Percentiles rank a stretch among this genome's conserved stretches.
These are phyloP conservation scores for Pseudogymnoascus sp. DNA, from an alignment of 2,329 filamentous ascomycete species.

Conservation along the genomic window DNA sequence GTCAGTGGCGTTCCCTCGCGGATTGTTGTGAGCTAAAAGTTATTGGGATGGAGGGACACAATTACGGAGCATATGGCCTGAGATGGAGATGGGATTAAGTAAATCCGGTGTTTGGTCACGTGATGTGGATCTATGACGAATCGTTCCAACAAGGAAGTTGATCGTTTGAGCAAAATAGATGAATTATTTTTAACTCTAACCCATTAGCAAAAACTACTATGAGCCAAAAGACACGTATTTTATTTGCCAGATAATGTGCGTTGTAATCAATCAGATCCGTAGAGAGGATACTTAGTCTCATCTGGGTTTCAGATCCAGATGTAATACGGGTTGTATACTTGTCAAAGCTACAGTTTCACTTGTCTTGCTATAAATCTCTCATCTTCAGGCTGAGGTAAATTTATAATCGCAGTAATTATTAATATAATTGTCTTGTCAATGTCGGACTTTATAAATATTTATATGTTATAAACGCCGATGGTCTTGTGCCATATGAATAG, in stretches of 20 bases:
- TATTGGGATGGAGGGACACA: slow-evolving; percentile 5
- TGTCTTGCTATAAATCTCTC: background rate
- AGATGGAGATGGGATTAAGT: slow-evolving; percentile 4
- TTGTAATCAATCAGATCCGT: background rate
- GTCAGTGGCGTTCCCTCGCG: background rate
- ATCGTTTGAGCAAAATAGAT: background rate
- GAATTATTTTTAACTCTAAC: background rate
- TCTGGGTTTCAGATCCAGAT: background rate
- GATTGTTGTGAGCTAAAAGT: slow-evolving; percentile 9
- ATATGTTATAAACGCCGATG: background rate
- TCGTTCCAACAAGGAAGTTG: background rate
- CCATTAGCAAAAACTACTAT: background rate
- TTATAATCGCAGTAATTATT: background rate
- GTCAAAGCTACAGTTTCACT: slow-evolving; percentile 2
- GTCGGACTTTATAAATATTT: background rate
- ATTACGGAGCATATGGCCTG: slow-evolving; percentile 4
- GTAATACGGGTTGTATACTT: background rate
- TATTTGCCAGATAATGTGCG: background rate
- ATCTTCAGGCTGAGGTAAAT: too few species aligned
- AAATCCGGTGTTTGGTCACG: background rate
- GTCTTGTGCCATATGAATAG: background rate
- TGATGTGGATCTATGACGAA: background rate
- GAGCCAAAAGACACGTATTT: background rate
- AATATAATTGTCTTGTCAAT: background rate
- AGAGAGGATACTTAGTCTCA: background rate